phyloP scores from a whole-genome alignment of 108 stramenopile genomes.

The Cyclotella distinguenda region DNA sequence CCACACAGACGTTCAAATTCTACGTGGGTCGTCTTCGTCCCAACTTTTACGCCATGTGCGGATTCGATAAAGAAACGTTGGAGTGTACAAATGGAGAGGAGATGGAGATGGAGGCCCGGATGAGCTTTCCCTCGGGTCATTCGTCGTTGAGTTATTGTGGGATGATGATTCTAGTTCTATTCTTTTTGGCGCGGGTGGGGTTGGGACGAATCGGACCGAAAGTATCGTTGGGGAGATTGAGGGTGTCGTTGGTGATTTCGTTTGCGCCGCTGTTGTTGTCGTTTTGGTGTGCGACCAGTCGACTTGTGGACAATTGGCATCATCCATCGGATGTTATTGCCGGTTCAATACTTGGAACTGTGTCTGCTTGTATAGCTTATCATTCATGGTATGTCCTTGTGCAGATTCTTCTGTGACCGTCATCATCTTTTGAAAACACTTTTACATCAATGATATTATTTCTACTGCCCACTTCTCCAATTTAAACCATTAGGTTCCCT shows the following conservation, averaged over 20 bases:
- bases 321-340: conserved; percentile 80
- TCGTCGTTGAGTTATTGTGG: conserved; percentile 62
- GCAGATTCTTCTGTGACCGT: neutral
- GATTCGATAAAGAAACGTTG: conserved; percentile 50
- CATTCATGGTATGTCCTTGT: conserved; percentile 53
- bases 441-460: neutral
- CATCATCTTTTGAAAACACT: neutral
- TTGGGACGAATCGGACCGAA: conserved; percentile 26
- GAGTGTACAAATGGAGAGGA: conserved; percentile 52
- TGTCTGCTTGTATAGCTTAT: conserved; percentile 56
- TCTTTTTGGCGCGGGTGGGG: conserved; percentile 52
- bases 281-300: conserved; percentile 42
- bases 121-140: conserved; percentile 84
- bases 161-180: conserved; percentile 66
- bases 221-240: conserved; percentile 12
- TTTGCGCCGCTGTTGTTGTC: conserved; percentile 30
- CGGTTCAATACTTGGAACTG: conserved; percentile 65
- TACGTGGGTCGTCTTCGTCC: conserved; percentile 73
- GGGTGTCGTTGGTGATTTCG: conserved; percentile 16
- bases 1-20: conserved; percentile 66
- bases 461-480: too few species aligned
- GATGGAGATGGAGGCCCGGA: conserved; percentile 60
- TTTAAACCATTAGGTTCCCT: conserved; percentile 28
- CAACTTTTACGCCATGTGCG: conserved; percentile 82
- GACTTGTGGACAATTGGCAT: conserved; percentile 76